Evolutionary conservation across 176 grass and related monocot species (phyloP).

Genomic region (Alopecurus myosuroides): DNA sequence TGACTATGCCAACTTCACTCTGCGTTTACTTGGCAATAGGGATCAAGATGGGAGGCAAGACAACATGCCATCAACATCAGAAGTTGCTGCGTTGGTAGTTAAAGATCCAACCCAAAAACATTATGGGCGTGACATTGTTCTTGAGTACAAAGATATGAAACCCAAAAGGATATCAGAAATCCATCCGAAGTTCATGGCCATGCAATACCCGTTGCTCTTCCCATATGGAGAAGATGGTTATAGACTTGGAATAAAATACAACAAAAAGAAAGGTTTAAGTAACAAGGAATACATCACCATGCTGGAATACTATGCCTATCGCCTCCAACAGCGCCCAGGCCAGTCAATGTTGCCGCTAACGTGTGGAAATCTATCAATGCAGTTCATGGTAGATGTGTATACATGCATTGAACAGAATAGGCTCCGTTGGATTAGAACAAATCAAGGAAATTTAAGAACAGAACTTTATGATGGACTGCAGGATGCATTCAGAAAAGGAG

Average conservation of each 20-base stretch:
- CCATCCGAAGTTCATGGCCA: constrained; percentile 24
- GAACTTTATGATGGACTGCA: neutral
- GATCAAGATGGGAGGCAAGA: constrained; percentile 7
- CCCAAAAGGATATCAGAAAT: constrained; percentile 10
- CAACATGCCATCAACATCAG: constrained; percentile 7
- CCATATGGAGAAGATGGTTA: constrained; percentile 40
- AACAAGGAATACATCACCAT: constrained; percentile 7
- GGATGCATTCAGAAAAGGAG: constrained; percentile 15
- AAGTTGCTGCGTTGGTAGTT: constrained; percentile 20
- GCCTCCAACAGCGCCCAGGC: neutral
- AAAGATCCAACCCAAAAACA: neutral
- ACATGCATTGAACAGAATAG: neutral
- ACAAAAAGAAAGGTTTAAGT: neutral
- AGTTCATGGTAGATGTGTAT: neutral
- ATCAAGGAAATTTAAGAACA: constrained; percentile 16
- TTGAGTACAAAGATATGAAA: neutral
- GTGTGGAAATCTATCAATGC: constrained; percentile 7
- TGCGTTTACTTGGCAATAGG: neutral
- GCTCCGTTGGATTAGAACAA: neutral
- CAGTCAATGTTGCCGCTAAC: neutral
- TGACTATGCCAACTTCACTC: constrained; percentile 1
- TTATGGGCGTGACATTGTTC: constrained; percentile 10
- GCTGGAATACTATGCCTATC: constrained; percentile 23
- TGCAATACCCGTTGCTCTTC: constrained; percentile 23
- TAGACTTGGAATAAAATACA: neutral